Base-by-base conservation (phyloP, 1,139 yeast genomes). In the Suhomyces wounanorum region DNA sequence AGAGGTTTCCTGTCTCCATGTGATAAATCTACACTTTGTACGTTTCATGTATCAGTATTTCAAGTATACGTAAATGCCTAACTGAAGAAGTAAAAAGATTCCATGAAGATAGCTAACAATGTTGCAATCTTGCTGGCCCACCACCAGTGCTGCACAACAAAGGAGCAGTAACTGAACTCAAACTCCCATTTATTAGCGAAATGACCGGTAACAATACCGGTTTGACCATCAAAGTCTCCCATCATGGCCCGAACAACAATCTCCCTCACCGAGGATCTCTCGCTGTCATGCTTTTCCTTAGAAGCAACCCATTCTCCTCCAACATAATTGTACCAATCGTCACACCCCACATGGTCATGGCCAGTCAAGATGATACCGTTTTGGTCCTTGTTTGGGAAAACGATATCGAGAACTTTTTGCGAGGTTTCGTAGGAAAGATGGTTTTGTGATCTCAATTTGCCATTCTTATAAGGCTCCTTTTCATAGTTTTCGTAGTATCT, bases 291-390 rank as follows among this genome's bases (percentile, higher is more conserved):
- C 25, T 64, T 61, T 14, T 67, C 64, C 52, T 76, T 78, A 2
- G 85, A 75, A 0, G 92, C 89, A 5, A 66, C 76, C 92, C 94
- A 87, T 45, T 68, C 68, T 18, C 69, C 70, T 11, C 63, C 59
- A 45, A 73, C 68, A 55, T 71, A 78, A 59, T 75, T 78, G 64
- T 85, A 88, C 70, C 79, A 77, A 45, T 81, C 82, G 59, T 85
- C 86, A 65, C 99, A 95, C 1, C 99, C 99, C 60, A 86, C 92
- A 64, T 94, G 99, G 64, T 94, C 99, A 68, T 94, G 99, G 0
- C 99, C 99, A 0, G 97, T 89, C 44, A 94, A 73, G 4, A 94
- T 83, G 6, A 92, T 76, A 11, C 98, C 98, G 30, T 84, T 79
- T 54, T 83, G 81, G 53, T 74, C 73, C 9, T 75, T 72, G 53